phyloP scores from a whole-genome alignment of 2,329 filamentous ascomycete genomes.

The Elsinoe ampelina region DNA sequence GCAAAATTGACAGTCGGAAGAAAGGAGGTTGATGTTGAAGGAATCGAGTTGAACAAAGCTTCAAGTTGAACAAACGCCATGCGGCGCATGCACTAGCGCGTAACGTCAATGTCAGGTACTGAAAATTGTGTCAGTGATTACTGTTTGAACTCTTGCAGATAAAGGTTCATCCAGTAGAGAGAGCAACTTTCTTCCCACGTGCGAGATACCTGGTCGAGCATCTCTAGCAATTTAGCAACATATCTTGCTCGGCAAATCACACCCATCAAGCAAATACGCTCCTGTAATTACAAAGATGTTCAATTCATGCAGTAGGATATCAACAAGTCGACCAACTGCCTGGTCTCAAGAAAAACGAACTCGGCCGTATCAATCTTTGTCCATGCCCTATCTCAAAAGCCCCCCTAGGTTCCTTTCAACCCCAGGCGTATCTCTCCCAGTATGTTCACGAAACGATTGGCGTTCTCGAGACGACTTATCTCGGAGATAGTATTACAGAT shows the following conservation, averaged over 20 bases:
- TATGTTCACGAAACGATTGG: background rate
- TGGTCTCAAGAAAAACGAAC: background rate
- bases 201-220: background rate
- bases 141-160: too few species aligned
- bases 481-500: conserved; percentile 10
- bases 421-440: background rate
- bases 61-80: background rate
- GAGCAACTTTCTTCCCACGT: background rate
- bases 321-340: conserved; percentile 4
- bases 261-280: background rate
- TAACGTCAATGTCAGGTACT: background rate
- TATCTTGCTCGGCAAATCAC: too few species aligned
- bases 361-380: background rate
- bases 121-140: too few species aligned
- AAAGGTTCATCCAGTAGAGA: too few species aligned
- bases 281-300: background rate
- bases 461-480: conserved; percentile 6
- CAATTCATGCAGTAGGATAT: conserved; percentile 8
- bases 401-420: background rate
- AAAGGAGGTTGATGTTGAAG: background rate
- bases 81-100: background rate
- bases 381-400: background rate
- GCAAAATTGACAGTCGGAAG: background rate
- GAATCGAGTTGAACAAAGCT: background rate
- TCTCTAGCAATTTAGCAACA: too few species aligned